Percentiles rank a stretch among this genome's conserved stretches.
These are phyloP conservation scores for Hypoxylon sp. DNA, from an alignment of 2,329 filamentous ascomycete genomes.

Conservation along the genomic window DNA sequence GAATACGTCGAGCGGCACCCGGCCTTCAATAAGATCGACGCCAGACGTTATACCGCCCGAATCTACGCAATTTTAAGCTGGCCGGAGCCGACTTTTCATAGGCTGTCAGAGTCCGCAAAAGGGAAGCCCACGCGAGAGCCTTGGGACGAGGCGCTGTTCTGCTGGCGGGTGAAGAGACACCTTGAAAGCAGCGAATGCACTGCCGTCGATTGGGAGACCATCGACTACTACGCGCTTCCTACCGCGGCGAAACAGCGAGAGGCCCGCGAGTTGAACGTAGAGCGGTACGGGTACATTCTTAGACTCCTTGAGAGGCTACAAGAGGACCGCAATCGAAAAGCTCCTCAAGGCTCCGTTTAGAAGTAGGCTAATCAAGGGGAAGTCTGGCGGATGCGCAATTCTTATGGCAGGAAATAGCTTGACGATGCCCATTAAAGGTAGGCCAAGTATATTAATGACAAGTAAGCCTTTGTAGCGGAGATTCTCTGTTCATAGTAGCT, in stretches of 20 bases:
- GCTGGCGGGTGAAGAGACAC: conserved; percentile 10
- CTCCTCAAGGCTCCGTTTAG: no score
- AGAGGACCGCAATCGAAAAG: not conserved
- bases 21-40: not conserved
- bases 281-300: not conserved
- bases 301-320: not conserved
- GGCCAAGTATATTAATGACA: no score
- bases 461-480: no score
- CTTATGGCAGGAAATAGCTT: no score
- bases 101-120: not conserved
- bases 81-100: not conserved
- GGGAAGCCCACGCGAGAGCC: conserved; percentile 11
- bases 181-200: conserved; percentile 14
- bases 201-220: conserved; percentile 21
- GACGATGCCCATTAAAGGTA: no score
- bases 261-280: not conserved
- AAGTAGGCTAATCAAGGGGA: no score
- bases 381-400: no score
- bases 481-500: no score
- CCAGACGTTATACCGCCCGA: not conserved
- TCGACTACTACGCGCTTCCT: conserved; percentile 36
- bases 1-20: conserved; percentile 2
- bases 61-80: conserved; percentile 4
- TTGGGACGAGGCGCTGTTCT: conserved; percentile 21
- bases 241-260: not conserved